Evolutionary conservation across 2,329 filamentous ascomycete genomes (phyloP), one percentile per base, ranked within the genome.

Genomic region (Exophiala alcalophila): DNA sequence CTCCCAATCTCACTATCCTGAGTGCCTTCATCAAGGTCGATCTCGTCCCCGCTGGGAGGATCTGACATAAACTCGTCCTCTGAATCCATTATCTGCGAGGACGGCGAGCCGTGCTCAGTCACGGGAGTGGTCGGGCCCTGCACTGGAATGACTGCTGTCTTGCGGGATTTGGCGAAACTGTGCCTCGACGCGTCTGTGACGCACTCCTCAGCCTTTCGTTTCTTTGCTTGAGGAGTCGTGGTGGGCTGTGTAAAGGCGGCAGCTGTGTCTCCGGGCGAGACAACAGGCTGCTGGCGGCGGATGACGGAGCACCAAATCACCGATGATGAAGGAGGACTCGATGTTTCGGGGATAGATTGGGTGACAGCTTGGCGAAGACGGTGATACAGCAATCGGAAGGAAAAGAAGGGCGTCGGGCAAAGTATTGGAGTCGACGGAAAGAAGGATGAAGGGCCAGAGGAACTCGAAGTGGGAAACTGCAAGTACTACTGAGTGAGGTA

Each of bases 21-120:
- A 16, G 61, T 66, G 30, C 62, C 85, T 51, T 84, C 77, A 64
- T 84, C 76, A 47, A 87, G 78, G 47, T 78, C 78, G 46, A 87
- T 77, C 48, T 78, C 78, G 50, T 83, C 81, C 28, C 83, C 83
- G 61, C 85, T 94, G 28, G 86, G 91, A 57, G 83, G 74, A 61
- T 82, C 81, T 57, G 86, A 94, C 77, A 92, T 84, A 65, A 90
- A 90, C 48, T 96, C 91, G 60, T 96, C 89, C 58, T 97, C 91
- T 6, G 90, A 96, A 70, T 95, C 89, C 90, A 96, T 96, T 24
- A 69, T 54, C 15, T 71, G 70, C 37, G 62, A 61, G 16, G 63
- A 60, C 12, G 68, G 65, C 14, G 66, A 68, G 49, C 60, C 65
- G 44, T 72, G 50, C 49, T 65, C 57, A 57, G 55, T 55, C n/a